Base-by-base conservation (phyloP, 2,329 filamentous ascomycete species). In the Gnomoniopsis smithogilvyi region DNA sequence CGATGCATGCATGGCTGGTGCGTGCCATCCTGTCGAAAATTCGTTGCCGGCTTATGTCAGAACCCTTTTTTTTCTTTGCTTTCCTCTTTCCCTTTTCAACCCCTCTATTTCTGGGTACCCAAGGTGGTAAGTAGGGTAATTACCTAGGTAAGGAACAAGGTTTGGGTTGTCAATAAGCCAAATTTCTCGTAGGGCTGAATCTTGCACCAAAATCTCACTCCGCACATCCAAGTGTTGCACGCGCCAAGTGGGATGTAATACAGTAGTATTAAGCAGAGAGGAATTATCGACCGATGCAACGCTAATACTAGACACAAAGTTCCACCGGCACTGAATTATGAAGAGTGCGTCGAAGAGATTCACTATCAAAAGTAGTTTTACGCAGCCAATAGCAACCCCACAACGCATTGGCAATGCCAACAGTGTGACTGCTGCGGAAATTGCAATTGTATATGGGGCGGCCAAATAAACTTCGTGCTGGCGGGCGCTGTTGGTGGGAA, bases 1-100 rank as follows among this genome's bases (percentile, higher is more conserved):
- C 14, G 38, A 15, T 4, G 12, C 43, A n/a, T 45, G 3, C n/a
- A 3, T 1, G 6, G 2, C 19, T 45, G 10, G 17, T 19, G n/a
- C 14, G 17, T 19, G 43, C n/a, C 43, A 19, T 17, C 15, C 19
- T 45, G n/a, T 11, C 43, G 21, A 45, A 4, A 14, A 6, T 4
- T 10, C 46, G 33, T 15, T 41, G 30, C 22, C 41, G 24, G 54
- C 41, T 56, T 56, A 56, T 56, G 54, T 56, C 54, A 56, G 54
- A 56, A 41, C 43, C 24, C 38, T 50, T 43, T 51, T 51, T 38
- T 36, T 17, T 17, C 30, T 36, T 17, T 17, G 26, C 10, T 24
- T 19, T 19, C 14, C 8, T 24, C 38, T 41, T 41, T 3, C 38
- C 15, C 3, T 4, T 15, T 12, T 48, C 3, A 26, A 17, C n/a